These are phyloP conservation scores for Aphanocladium album DNA, from an alignment of 2,329 filamentous ascomycete genomes.

Conservation along the genomic window DNA sequence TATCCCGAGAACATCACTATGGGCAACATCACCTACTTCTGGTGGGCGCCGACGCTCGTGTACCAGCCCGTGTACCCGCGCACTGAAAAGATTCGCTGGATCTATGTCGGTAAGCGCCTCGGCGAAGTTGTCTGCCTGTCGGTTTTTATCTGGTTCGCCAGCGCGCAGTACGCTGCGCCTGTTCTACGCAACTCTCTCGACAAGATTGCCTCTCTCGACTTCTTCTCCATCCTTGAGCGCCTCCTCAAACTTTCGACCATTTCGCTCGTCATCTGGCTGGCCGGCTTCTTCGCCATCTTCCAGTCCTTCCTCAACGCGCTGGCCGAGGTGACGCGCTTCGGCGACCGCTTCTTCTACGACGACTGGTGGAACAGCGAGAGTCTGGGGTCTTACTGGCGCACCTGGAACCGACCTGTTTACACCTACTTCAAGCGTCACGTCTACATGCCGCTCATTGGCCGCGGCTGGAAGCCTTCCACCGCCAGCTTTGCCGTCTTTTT, in stretches of 20 bases:
- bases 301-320: conserved; percentile 88
- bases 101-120: conserved; percentile 78
- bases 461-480: conserved; percentile 66
- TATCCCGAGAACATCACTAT: conserved; percentile 91
- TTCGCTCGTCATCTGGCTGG: conserved; percentile 92
- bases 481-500: conserved; percentile 82
- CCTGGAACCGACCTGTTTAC: conserved; percentile 97
- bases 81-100: conserved; percentile 74
- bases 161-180: conserved; percentile 89
- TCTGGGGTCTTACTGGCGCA: conserved; percentile 85
- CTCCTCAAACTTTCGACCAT: conserved; percentile 95
- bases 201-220: conserved; percentile 75
- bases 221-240: conserved; percentile 79
- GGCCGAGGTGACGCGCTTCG: conserved; percentile 85
- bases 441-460: conserved; percentile 78
- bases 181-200: conserved; percentile 84
- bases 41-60: conserved; percentile 93
- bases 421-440: conserved; percentile 95
- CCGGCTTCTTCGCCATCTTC: conserved; percentile 94
- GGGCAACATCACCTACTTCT: conserved; percentile 86
- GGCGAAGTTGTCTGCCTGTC: conserved; percentile 71
- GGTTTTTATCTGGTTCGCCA: conserved; percentile 92
- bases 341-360: conserved; percentile 89
- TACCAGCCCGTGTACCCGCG: conserved; percentile 97
- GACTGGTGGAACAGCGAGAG: conserved; percentile 97